Evolutionary conservation across 257 asterid genomes (phyloP).

Genomic region (Primulina tabacum): DNA sequence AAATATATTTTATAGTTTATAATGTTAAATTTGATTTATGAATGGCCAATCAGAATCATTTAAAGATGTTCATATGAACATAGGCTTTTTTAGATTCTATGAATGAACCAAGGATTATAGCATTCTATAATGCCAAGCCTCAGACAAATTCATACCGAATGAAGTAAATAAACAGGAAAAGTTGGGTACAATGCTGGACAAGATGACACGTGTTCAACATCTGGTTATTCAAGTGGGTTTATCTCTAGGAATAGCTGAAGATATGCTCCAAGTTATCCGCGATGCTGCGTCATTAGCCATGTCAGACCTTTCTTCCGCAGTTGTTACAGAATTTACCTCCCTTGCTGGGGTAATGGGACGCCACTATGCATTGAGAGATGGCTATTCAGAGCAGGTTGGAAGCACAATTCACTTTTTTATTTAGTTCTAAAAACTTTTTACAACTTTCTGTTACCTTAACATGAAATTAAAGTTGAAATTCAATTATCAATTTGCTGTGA

Average conservation of each 20-base stretch:
- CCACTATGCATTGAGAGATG: conserved; percentile 95
- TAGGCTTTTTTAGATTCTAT: conserved; percentile 14
- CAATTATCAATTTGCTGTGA: conserved; percentile 4
- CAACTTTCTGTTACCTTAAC: not conserved
- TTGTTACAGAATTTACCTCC: conserved; percentile 89
- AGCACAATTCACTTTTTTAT: not conserved
- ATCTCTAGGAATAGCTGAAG: conserved; percentile 52
- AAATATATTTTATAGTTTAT: conserved; percentile 8
- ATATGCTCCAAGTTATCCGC: conserved; percentile 48
- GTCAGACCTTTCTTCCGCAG: conserved; percentile 91
- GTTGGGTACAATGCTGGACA: conserved; percentile 94
- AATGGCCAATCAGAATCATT: not conserved
- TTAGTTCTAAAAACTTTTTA: conserved; percentile 16
- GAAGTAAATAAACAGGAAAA: conserved; percentile 56
- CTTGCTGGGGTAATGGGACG: conserved; percentile 92
- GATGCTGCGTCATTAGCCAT: conserved; percentile 83
- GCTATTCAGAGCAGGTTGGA: conserved; percentile 74
- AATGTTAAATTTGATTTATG: not conserved
- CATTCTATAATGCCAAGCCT: conserved; percentile 3
- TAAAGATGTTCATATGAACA: conserved; percentile 3
- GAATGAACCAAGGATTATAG: conserved; percentile 14
- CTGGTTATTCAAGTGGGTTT: conserved; percentile 64
- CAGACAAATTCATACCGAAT: conserved; percentile 22
- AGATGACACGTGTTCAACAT: conserved; percentile 70
- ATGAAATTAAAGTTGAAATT: too few relatives aligned